A percentile compares a stretch with the other conserved stretches of the same genome.
phyloP scores from a whole-genome alignment of 192 early-diverging fungal species.

The Umbelopsis ramanniana region DNA sequence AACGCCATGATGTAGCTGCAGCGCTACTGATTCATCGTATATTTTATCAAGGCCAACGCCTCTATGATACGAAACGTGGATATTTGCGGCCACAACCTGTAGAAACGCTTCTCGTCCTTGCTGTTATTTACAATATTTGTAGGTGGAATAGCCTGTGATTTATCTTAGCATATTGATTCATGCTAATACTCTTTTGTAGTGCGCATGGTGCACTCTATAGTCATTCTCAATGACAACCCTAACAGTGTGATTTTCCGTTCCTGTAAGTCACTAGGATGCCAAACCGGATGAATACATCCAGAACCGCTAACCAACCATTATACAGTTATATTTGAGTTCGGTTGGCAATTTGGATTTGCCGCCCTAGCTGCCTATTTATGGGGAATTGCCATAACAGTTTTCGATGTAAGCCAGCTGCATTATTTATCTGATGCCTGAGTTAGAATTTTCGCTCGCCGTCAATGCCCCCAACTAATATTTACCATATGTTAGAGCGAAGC shows the following conservation, averaged over 20 bases:
- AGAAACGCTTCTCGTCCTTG: conserved; percentile 28
- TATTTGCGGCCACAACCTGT: conserved; percentile 35
- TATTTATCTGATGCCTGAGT: neutral
- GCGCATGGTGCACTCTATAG: conserved; percentile 24
- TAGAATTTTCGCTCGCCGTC: no score
- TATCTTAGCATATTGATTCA: neutral
- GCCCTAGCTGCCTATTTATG: conserved; percentile 36
- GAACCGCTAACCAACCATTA: neutral
- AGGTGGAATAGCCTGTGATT: conserved; percentile 20
- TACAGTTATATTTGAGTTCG: conserved; percentile 33
- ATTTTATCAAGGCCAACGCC: neutral
- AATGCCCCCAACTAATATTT: neutral
- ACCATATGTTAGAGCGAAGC: conserved; percentile 23
- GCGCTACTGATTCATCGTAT: conserved; percentile 23
- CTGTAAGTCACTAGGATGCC: conserved; percentile 9
- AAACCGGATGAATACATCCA: neutral
- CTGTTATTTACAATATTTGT: conserved; percentile 31
- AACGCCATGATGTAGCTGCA: neutral
- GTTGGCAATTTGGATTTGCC: conserved; percentile 39
- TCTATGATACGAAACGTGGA: conserved; percentile 20
- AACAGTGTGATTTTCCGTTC: conserved; percentile 22
- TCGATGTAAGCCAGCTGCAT: conserved; percentile 24
- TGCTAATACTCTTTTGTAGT: conserved; percentile 18
- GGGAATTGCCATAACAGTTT: conserved; percentile 38
- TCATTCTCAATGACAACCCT: conserved; percentile 23